phyloP scores from a whole-genome alignment of 371 early-diverging fungal genomes.

The Blastocladiella emersonii region DNA sequence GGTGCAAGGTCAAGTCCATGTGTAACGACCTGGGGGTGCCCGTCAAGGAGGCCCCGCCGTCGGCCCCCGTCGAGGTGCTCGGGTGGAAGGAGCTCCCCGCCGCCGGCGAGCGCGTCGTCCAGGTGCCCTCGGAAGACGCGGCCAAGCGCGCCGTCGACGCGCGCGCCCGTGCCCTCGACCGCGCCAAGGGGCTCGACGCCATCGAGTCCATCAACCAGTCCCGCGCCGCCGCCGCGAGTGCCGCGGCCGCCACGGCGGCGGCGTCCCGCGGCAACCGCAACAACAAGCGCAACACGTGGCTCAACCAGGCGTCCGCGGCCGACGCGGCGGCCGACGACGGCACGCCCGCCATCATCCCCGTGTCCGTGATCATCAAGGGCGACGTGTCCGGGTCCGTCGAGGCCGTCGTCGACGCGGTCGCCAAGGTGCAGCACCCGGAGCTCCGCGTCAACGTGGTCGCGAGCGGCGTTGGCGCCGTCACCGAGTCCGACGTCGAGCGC shows the following conservation, averaged over 20 bases:
- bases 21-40: slow-evolving; percentile 56
- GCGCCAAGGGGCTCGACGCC: slow-evolving; percentile 44
- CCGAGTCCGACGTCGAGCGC: slow-evolving; percentile 56
- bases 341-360: neutral
- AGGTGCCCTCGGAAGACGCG: slow-evolving; percentile 51
- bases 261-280: no score
- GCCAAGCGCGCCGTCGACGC: slow-evolving; percentile 65
- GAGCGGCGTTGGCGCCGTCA: slow-evolving; percentile 70
- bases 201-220: slow-evolving; percentile 65
- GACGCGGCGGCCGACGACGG: neutral
- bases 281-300: no score
- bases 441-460: slow-evolving; percentile 56
- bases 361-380: slow-evolving; percentile 22
- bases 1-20: slow-evolving; percentile 79
- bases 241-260: neutral
- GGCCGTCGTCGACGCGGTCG: slow-evolving; percentile 66
- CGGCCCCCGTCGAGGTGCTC: slow-evolving; percentile 70
- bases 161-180: slow-evolving; percentile 42
- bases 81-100: slow-evolving; percentile 88
- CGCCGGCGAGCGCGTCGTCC: slow-evolving; percentile 78
- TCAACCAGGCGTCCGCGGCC: no score
- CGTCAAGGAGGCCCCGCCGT: slow-evolving; percentile 68
- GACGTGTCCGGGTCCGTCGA: slow-evolving; percentile 93
- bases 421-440: slow-evolving; percentile 60
- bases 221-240: slow-evolving; percentile 32